phyloP scores from a whole-genome alignment of 164 flowering plant species.

The Aristolochia contorta region DNA sequence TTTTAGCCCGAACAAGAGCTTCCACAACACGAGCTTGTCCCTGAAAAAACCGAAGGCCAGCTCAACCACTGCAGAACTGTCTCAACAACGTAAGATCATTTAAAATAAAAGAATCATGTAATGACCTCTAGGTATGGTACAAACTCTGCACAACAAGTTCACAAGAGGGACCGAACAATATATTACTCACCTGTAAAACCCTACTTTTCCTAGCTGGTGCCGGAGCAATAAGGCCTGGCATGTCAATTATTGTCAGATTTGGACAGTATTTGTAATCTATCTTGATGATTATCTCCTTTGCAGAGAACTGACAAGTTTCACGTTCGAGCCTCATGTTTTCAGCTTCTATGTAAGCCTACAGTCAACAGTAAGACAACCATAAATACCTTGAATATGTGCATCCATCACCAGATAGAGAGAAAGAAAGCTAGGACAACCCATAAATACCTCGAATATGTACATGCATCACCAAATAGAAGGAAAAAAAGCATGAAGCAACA shows the following conservation, averaged over 20 bases:
- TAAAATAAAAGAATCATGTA: not conserved
- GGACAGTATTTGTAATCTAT: conserved; percentile 87
- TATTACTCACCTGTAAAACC: conserved; percentile 52
- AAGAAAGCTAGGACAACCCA: too few species aligned
- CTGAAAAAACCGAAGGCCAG: conserved; percentile 25
- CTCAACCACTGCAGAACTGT: not conserved
- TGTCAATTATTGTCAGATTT: conserved; percentile 88
- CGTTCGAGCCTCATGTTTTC: conserved; percentile 90
- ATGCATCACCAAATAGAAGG: too few species aligned
- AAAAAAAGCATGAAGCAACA: too few species aligned
- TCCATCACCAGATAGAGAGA: too few species aligned
- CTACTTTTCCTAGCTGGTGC: conserved; percentile 81
- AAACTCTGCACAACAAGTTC: not conserved
- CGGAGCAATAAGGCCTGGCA: conserved; percentile 98
- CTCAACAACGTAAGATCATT: not conserved
- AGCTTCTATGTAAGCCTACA: conserved; percentile 81
- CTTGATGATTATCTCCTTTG: conserved; percentile 74
- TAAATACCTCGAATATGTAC: too few species aligned
- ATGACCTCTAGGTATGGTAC: not conserved
- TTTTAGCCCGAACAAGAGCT: conserved; percentile 83
- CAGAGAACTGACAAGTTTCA: conserved; percentile 71
- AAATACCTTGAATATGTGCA: too few species aligned
- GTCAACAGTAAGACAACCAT: too few species aligned
- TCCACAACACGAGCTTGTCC: conserved; percentile 91
- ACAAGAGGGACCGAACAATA: not conserved